Base-by-base conservation (phyloP, 805 yeast genomes). In the Cyberlindnera americana region DNA sequence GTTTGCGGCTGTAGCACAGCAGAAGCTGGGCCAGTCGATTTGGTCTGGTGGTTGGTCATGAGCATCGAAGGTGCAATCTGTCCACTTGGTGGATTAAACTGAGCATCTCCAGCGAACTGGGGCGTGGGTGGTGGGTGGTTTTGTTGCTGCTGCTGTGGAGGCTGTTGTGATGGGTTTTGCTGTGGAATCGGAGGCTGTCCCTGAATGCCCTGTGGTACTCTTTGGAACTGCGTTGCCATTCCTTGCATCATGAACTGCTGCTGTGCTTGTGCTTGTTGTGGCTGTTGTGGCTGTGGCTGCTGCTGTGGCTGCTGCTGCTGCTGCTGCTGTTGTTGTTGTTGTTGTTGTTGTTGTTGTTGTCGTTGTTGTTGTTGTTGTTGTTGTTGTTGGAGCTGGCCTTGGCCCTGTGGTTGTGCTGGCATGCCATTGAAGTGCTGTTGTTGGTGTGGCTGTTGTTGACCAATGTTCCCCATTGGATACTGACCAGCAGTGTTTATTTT, bases 191-290 rank as follows among this genome's bases (percentile, higher is more conserved):
- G 19, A n/a, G 23, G 38, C 33, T 35, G 44, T 12, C 19, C 35
- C 14, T 31, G 50, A 21, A 29, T 28, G 13, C 34, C 36, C 17
- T 46, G 54, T 18, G 41, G 49, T 12, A 40, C 36, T 30, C 48
- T 22, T 16, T 31, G 39, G 25, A 36, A 40, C 29, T 39, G 52
- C 8, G 40, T 38, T 8, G 31, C 29, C 38, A 40, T 31, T 13
- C 35, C 32, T 22, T 39, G 46, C 39, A 38, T 38, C 40, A 43
- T 35, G 35, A 38, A 43, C 38, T 41, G 48, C 19, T 47, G 52
- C 19, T 28, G 30, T 16, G 8, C 30, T 18, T 38, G 33, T 26
- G 24, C 23, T 16, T 37, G 44, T 29, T 32, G 38, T 4, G 17
- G 37, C n/a, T 38, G 40, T 21, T 15, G 36, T n/a, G 27, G 37